Base-by-base conservation (phyloP, 441 rosid genomes). In the Syzygium malaccense region DNA sequence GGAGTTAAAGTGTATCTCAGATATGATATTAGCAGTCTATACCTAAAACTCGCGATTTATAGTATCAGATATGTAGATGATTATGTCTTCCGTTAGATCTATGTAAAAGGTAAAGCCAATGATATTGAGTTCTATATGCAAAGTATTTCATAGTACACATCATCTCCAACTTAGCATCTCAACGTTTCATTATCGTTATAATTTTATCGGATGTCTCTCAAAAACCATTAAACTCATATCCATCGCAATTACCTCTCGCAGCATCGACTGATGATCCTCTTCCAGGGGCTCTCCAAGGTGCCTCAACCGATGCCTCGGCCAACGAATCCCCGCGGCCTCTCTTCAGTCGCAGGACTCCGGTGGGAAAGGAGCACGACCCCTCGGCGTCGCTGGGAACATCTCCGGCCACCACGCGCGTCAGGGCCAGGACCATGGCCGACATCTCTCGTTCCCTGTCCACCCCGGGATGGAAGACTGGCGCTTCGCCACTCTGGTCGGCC, bases 401-500 rank as follows among this genome's bases (percentile, higher is more conserved):
- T 17, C 97, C 96, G 6, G 94, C 87, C n/a, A 95, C 94, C 17
- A 95, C 97, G 51, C 91, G 95, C 7, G 91, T 90, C 90, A 95
- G 89, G 87, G 97, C 95, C 86, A 92, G 87, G 15, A 95, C 97
- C 93, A 95, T 95, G 23, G 88, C 92, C 1, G 91, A 87, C 94
- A 91, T 94, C 93, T 94, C 96, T 80, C 89, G 88, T 60, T 93
- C 93, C 87, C 92, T 91, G 32, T 79, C 80, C 85, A 87, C 49
- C 68, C 90, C 89, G 6, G 91, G 88, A n/a, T 90, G 80, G 91
- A 87, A 48, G 32, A 62, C 3, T 23, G 86, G 75, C 20, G 41
- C 32, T 55, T 55, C 18, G 54, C 53, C 78, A 1, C 87, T 41
- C 26, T 80, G 75, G 58, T 90, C 92, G 91, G 95, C 94, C 92